Percentiles rank a stretch among this genome's conserved stretches.
Conservation (phyloP, 1,284 basidiomycete species). For the Ustilago curta region DNA sequence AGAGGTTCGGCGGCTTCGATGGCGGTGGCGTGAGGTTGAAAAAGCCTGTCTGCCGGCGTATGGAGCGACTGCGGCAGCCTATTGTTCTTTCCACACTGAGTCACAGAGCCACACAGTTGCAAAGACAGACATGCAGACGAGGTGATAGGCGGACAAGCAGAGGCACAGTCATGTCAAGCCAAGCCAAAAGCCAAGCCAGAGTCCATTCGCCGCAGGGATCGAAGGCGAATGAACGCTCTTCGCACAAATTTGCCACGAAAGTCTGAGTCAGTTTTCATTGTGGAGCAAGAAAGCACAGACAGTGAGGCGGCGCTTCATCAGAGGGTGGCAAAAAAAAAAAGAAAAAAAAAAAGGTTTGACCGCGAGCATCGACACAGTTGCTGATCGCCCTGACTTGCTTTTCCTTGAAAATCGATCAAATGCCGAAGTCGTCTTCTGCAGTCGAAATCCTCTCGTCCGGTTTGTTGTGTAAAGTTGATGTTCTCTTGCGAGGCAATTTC, state of each 20-base stretch:
- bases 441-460: too few species aligned
- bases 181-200: too few species aligned
- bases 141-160: background rate
- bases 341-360: conserved; percentile 5
- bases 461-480: too few species aligned
- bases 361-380: background rate
- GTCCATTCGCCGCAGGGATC: conserved; percentile 17
- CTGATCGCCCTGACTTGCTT: background rate
- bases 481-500: too few species aligned
- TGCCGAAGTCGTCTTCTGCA: too few species aligned
- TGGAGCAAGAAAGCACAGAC: too few species aligned
- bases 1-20: conserved; percentile 6
- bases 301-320: background rate
- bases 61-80: too few species aligned
- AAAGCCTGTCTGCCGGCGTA: too few species aligned
- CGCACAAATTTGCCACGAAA: background rate
- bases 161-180: too few species aligned
- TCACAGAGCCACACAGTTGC: too few species aligned
- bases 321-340: conserved; percentile 17
- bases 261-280: background rate
- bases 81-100: too few species aligned
- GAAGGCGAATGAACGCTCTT: conserved; percentile 10
- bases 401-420: background rate
- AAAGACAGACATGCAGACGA: background rate
- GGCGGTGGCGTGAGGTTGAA: conserved; percentile 15